Base-by-base conservation (phyloP, 1,284 basidiomycete genomes). In the Inonotus hispidus region DNA sequence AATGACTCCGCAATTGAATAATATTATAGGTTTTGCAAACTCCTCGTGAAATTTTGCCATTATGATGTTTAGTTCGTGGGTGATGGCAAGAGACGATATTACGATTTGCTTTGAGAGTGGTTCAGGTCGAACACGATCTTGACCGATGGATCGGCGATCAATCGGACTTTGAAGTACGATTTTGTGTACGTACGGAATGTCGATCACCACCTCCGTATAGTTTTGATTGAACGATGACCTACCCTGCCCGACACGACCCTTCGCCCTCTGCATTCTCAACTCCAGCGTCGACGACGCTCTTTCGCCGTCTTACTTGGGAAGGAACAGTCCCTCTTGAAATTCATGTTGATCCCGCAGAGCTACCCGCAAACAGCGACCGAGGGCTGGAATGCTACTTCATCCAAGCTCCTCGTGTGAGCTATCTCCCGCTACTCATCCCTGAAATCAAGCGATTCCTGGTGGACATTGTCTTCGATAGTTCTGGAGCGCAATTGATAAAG, bases 381-480 rank as follows among this genome's bases (percentile, higher is more conserved):
- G 87, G 87, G 29, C 81, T 94, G 56, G 92, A 93, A 73, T 90
- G 86, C 70, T 93, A 92, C 74, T 93, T 87, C 72, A 76, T 91
- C 60, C 89, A 92, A 75, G 94, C 91, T 2, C 90, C 94, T 25
- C 83, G 95, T 56, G 88, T 96, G 71, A 88, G 86, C 71, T 98
- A 97, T 75, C 84, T 97, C 35, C 91, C 95, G 13, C 79, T 97
- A n/a, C 75, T 97, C 47, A 81, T 97, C 66, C 88, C 91, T 2
- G 90, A 95, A 69, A 84, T 97, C 66, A 82, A 87, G 62, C 82
- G 87, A 64, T 93, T 93, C 72, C 81, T 97, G 63, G 87, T 92
- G 75, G 91, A 95, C 65, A 84, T 96, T 53, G 91, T 93, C 4
- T 88, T 97, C 68, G 92, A 95, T 69, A 91, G 94, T 67, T 79